Evolutionary conservation across 352 stramenopile species (phyloP).

Genomic region (Phytophthora meadii): DNA sequence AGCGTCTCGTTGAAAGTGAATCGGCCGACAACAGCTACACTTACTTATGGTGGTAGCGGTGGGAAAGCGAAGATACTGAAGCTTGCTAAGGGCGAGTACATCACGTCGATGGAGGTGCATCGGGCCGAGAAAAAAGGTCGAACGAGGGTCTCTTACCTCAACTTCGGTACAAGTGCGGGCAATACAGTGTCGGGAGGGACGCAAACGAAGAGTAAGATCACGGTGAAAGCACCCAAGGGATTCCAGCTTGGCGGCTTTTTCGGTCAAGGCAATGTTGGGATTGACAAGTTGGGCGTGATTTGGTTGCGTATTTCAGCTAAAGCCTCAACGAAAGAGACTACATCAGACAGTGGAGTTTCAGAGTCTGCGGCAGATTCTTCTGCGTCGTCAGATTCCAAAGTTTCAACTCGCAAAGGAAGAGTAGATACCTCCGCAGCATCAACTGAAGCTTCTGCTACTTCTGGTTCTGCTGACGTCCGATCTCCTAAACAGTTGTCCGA

Average conservation of each 20-base stretch:
- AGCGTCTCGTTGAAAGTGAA: constrained; percentile 24
- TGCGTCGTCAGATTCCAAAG: too few relatives aligned
- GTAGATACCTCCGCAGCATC: too few relatives aligned
- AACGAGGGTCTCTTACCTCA: constrained; percentile 31
- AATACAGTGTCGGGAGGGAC: constrained; percentile 21
- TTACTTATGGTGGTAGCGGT: constrained; percentile 29
- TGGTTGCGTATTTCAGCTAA: constrained; percentile 25
- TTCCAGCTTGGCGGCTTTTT: constrained; percentile 38
- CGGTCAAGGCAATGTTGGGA: constrained; percentile 20
- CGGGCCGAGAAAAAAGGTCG: constrained; percentile 21
- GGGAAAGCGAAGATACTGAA: constrained; percentile 10
- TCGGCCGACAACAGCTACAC: constrained; percentile 15
- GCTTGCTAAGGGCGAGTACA: constrained; percentile 15
- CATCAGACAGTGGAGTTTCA: neutral
- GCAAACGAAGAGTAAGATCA: constrained; percentile 19
- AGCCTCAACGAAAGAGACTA: neutral
- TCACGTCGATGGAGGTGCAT: constrained; percentile 37
- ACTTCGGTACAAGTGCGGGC: constrained; percentile 24
- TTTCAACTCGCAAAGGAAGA: too few relatives aligned
- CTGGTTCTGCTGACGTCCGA: too few relatives aligned
- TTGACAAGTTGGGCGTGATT: constrained; percentile 33
- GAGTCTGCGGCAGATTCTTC: too few relatives aligned
- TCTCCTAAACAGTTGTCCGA: too few relatives aligned
- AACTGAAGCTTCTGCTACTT: too few relatives aligned
- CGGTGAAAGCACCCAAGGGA: constrained; percentile 23